Conservation (phyloP, 2,329 filamentous ascomycete genomes). For the Colletotrichum tabaci region DNA sequence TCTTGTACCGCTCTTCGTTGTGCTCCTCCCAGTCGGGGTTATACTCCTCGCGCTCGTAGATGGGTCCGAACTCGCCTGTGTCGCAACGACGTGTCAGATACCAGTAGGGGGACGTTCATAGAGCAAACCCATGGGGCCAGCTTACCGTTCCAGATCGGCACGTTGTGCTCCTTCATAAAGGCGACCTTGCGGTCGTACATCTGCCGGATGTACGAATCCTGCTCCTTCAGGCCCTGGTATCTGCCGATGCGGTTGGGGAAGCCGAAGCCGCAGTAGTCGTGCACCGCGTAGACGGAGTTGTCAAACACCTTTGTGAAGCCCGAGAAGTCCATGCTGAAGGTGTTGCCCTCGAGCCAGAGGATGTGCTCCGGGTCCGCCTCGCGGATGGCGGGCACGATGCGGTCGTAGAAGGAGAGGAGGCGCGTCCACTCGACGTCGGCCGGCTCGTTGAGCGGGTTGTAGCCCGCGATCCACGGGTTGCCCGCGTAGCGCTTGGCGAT, state of each 20-base stretch:
- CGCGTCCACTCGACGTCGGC: slow-evolving; percentile 48
- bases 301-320: slow-evolving; percentile 49
- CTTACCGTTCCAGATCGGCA: slow-evolving; percentile 62
- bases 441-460: slow-evolving; percentile 51
- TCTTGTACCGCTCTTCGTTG: slow-evolving; percentile 60
- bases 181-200: slow-evolving; percentile 55
- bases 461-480: slow-evolving; percentile 59
- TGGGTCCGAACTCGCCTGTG: slow-evolving; percentile 53
- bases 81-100: not conserved
- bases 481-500: slow-evolving; percentile 58
- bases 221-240: slow-evolving; percentile 57
- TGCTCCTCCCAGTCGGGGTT: slow-evolving; percentile 53
- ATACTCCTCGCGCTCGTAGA: slow-evolving; percentile 51
- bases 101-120: slow-evolving; percentile 1
- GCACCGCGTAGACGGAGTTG: slow-evolving; percentile 62
- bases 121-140: slow-evolving; percentile 47
- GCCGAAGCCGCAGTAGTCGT: slow-evolving; percentile 63
- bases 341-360: slow-evolving; percentile 59
- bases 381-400: slow-evolving; percentile 53
- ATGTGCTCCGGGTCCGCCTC: slow-evolving; percentile 59
- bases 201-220: slow-evolving; percentile 50
- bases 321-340: slow-evolving; percentile 59
- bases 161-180: slow-evolving; percentile 55
- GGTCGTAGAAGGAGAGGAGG: slow-evolving; percentile 55
- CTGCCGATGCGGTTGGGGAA: slow-evolving; percentile 53